Percentiles rank a stretch among this genome's conserved stretches.
Conservation (phyloP, 805 yeast species). For the Teunomyces aglyptinius region DNA sequence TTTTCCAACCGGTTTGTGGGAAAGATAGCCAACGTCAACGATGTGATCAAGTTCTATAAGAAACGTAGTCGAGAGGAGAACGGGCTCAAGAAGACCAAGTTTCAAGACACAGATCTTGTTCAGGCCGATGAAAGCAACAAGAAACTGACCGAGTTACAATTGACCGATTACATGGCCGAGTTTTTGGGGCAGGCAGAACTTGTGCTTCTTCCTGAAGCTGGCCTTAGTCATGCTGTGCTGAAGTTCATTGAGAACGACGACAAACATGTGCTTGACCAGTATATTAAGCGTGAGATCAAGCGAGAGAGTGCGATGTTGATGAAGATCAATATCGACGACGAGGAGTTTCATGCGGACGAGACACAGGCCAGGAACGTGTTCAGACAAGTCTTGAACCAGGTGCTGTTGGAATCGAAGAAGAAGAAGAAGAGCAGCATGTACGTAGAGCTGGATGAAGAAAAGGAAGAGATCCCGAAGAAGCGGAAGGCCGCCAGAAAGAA, state of each 20-base stretch:
- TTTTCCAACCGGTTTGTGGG: slow-evolving; percentile 91
- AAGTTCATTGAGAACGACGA: slow-evolving; percentile 82
- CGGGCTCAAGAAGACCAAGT: slow-evolving; percentile 13
- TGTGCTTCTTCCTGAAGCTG: slow-evolving; percentile 68
- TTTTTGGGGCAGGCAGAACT: slow-evolving; percentile 62
- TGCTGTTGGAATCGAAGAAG: slow-evolving; percentile 20
- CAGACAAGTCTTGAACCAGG: slow-evolving; percentile 41
- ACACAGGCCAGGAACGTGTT: slow-evolving; percentile 32
- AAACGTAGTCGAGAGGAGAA: slow-evolving; percentile 29
- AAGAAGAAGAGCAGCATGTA: neutral
- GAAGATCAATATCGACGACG: slow-evolving; percentile 42
- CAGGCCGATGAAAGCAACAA: slow-evolving; percentile 11
- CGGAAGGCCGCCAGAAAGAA: slow-evolving; percentile 4
- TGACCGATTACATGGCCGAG: slow-evolving; percentile 62
- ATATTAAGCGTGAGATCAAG: slow-evolving; percentile 54
- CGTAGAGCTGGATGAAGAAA: neutral
- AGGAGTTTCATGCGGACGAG: slow-evolving; percentile 31
- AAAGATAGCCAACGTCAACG: slow-evolving; percentile 85
- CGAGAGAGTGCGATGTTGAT: slow-evolving; percentile 51
- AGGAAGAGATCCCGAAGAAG: slow-evolving; percentile 4
- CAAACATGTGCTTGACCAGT: slow-evolving; percentile 63
- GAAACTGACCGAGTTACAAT: slow-evolving; percentile 39
- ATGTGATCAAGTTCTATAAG: slow-evolving; percentile 70
- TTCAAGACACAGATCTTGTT: slow-evolving; percentile 13
- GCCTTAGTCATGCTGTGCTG: slow-evolving; percentile 70